Conservation (phyloP, 2,329 filamentous ascomycete species). For the Cylindrodendrum hubeiense region DNA sequence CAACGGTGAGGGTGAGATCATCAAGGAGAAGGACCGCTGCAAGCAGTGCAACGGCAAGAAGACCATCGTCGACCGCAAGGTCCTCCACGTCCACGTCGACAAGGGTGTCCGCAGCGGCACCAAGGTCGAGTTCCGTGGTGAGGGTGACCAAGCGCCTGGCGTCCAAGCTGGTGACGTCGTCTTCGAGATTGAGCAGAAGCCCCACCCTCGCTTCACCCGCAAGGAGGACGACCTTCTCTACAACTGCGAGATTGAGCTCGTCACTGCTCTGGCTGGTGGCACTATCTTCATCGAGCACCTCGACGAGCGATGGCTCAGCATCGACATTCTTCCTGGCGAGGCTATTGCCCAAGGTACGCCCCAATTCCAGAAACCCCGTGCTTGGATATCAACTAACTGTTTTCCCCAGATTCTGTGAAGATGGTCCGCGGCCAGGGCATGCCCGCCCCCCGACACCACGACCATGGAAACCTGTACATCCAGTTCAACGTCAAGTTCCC, state of each 20-base stretch:
- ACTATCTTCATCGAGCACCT: conserved; percentile 95
- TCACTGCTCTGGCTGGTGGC: conserved; percentile 93
- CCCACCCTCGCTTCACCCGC: conserved; percentile 93
- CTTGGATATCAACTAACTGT: conserved; percentile 29
- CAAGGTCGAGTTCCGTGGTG: conserved; percentile 96
- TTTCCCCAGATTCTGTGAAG: conserved; percentile 81
- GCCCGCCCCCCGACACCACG: conserved; percentile 95
- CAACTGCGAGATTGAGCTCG: conserved; percentile 93
- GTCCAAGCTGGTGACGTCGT: conserved; percentile 95
- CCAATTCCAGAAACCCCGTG: neutral
- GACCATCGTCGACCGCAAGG: conserved; percentile 96
- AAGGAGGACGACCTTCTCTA: conserved; percentile 97
- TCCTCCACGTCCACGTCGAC: conserved; percentile 97
- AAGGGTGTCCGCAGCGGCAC: conserved; percentile 92
- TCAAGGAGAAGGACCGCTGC: conserved; percentile 97
- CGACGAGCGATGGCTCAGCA: conserved; percentile 95
- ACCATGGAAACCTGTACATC: conserved; percentile 95
- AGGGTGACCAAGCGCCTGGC: conserved; percentile 95
- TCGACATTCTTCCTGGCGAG: conserved; percentile 94
- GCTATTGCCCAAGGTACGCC: conserved; percentile 89
- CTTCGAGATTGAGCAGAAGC: conserved; percentile 99
- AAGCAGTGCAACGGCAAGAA: conserved; percentile 98
- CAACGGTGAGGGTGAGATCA: conserved; percentile 95
- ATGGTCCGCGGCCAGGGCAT: conserved; percentile 97
- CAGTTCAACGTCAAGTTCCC: conserved; percentile 99